Evolutionary conservation across 805 yeast genomes (phyloP).

Genomic region (Starmera amethionina): DNA sequence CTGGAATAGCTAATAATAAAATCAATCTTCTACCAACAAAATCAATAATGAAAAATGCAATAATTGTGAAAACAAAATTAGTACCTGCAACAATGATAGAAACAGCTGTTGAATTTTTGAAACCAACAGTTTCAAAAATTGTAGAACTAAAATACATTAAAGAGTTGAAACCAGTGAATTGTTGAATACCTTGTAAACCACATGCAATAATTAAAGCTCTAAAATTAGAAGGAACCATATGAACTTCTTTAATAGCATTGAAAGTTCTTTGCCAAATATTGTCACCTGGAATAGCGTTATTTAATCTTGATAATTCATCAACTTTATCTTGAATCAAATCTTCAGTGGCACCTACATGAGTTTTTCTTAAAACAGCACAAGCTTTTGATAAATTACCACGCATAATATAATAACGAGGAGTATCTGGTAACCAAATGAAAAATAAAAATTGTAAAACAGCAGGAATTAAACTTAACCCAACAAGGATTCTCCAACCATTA

Average conservation of each 20-base stretch:
- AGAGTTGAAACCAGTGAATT: conserved; percentile 93
- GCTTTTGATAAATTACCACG: conserved; percentile 60
- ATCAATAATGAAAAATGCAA: conserved; percentile 84
- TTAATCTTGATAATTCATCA: conserved; percentile 46
- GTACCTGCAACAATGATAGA: conserved; percentile 92
- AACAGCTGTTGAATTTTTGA: conserved; percentile 84
- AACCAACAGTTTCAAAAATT: conserved; percentile 85
- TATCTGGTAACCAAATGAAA: conserved; percentile 85
- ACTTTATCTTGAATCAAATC: conserved; percentile 58
- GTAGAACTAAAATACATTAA: conserved; percentile 93
- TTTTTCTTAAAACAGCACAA: conserved; percentile 47
- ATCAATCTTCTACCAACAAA: conserved; percentile 81
- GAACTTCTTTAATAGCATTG: conserved; percentile 56
- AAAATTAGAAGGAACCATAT: conserved; percentile 64
- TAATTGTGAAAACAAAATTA: conserved; percentile 76
- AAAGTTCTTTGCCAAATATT: conserved; percentile 39
- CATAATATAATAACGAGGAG: conserved; percentile 84
- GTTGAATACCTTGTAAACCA: conserved; percentile 93
- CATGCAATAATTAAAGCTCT: conserved; percentile 87
- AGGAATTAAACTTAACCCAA: conserved; percentile 86
- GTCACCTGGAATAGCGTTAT: conserved; percentile 36
- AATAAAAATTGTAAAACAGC: conserved; percentile 67
- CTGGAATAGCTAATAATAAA: conserved; percentile 70
- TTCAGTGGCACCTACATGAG: conserved; percentile 55
- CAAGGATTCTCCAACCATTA: conserved; percentile 90